phyloP scores from a whole-genome alignment of 75 land plant genomes.

The Cryptomeria japonica region DNA sequence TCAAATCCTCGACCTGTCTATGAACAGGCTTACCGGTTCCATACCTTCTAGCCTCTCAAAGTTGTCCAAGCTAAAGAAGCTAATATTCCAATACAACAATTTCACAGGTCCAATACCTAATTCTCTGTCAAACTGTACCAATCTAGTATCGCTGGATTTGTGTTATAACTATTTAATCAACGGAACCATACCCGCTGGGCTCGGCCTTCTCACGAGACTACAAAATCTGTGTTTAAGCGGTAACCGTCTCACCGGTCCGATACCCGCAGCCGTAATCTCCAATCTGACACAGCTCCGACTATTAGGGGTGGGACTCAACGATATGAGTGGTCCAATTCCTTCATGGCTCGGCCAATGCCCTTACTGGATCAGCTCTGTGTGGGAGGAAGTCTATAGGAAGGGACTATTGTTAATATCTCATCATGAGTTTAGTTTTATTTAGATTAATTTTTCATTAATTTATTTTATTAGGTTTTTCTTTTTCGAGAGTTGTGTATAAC shows the following conservation, averaged over 20 bases:
- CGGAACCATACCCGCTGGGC: background rate
- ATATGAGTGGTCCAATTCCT: background rate
- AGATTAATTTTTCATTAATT: too few species aligned
- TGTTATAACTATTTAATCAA: background rate
- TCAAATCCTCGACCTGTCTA: slow-evolving; percentile 6
- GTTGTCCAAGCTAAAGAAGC: background rate
- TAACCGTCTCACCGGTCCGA: background rate
- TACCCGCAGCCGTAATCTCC: background rate
- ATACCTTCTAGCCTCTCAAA: slow-evolving; percentile 9
- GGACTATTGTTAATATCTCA: too few species aligned
- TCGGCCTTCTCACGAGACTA: background rate
- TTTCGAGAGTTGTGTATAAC: too few species aligned
- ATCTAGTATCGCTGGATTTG: background rate
- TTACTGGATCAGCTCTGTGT: background rate
- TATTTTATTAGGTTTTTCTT: too few species aligned
- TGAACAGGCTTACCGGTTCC: slow-evolving; percentile 13
- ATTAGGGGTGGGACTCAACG: background rate
- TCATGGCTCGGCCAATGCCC: background rate
- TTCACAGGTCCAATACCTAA: slow-evolving; percentile 24
- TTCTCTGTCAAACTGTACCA: background rate
- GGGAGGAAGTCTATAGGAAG: background rate
- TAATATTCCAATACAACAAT: slow-evolving; percentile 6
- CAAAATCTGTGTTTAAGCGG: background rate
- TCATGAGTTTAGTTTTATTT: too few species aligned
- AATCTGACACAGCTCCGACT: background rate